Conservation (phyloP, 345 rosid genomes). For the Populus nigra region DNA sequence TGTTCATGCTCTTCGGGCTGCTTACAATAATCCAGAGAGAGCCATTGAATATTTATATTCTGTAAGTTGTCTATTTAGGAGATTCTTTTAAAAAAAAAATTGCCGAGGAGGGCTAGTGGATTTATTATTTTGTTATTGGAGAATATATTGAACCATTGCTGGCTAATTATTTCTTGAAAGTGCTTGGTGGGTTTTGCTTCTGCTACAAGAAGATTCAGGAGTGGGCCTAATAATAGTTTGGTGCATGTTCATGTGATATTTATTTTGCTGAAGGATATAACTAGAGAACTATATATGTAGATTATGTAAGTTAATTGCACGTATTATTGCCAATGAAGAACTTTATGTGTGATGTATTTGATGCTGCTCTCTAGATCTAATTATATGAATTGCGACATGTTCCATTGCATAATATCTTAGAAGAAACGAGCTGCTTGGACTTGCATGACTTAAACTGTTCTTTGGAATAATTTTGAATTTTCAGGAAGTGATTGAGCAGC, state of each 20-base stretch:
- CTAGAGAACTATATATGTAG: neutral
- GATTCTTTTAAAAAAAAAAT: neutral
- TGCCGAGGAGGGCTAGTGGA: no score
- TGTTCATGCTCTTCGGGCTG: constrained; percentile 89
- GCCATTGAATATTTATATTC: constrained; percentile 96
- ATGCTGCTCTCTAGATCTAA: neutral
- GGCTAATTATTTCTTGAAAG: neutral
- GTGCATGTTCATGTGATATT: neutral
- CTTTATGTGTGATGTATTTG: neutral
- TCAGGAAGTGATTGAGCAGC: neutral
- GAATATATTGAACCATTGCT: neutral
- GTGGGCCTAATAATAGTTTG: neutral
- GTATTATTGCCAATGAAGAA: neutral
- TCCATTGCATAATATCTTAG: neutral
- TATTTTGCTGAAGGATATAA: neutral
- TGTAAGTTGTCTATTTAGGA: constrained; percentile 38
- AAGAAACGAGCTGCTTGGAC: neutral
- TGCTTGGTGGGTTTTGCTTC: neutral
- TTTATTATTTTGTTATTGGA: neutral
- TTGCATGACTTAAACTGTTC: neutral
- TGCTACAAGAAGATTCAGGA: neutral
- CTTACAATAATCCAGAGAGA: constrained; percentile 90
- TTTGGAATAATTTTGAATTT: neutral
- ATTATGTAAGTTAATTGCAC: neutral
- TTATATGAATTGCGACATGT: neutral